phyloP scores from a whole-genome alignment of 495 filamentous ascomycete species.

The Penicillium pancosmium region DNA sequence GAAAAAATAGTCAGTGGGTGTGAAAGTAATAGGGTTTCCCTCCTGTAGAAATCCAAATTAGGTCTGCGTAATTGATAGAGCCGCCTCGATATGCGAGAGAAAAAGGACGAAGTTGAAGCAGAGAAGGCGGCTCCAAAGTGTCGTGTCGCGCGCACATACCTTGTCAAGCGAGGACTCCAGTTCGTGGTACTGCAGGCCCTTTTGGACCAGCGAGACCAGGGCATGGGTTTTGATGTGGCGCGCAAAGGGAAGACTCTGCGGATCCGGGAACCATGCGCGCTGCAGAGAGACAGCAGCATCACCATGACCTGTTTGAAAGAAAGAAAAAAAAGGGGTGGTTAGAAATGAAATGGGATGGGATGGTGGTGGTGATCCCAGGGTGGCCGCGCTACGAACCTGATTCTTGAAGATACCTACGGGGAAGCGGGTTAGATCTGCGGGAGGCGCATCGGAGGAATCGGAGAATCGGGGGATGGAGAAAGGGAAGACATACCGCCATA shows the following conservation, averaged over 20 bases:
- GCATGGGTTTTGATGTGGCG: slow-evolving; percentile 74
- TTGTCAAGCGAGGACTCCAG: slow-evolving; percentile 62
- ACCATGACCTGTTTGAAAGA: slow-evolving; percentile 47
- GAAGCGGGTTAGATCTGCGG: slow-evolving; percentile 34
- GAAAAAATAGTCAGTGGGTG: slow-evolving; percentile 52
- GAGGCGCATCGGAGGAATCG: slow-evolving; percentile 2
- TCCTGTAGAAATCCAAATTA: slow-evolving; percentile 37
- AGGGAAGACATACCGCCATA: slow-evolving; percentile 82
- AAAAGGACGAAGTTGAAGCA: background rate
- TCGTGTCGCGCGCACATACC: slow-evolving; percentile 48
- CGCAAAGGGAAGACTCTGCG: slow-evolving; percentile 75
- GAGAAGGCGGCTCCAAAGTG: background rate
- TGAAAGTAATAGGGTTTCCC: slow-evolving; percentile 41
- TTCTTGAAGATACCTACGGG: slow-evolving; percentile 80
- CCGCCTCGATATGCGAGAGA: background rate
- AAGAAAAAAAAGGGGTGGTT: slow-evolving; percentile 20
- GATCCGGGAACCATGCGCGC: slow-evolving; percentile 77
- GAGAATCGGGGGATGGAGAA: background rate
- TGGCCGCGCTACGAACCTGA: slow-evolving; percentile 65
- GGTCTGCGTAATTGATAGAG: slow-evolving; percentile 1
- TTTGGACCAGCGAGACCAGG: slow-evolving; percentile 73
- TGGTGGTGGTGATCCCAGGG: background rate
- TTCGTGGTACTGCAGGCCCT: slow-evolving; percentile 75
- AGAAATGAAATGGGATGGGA: slow-evolving; percentile 11
- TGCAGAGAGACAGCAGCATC: slow-evolving; percentile 80